phyloP scores from a whole-genome alignment of 2,329 filamentous ascomycete species.

The Balansia obtecta region DNA sequence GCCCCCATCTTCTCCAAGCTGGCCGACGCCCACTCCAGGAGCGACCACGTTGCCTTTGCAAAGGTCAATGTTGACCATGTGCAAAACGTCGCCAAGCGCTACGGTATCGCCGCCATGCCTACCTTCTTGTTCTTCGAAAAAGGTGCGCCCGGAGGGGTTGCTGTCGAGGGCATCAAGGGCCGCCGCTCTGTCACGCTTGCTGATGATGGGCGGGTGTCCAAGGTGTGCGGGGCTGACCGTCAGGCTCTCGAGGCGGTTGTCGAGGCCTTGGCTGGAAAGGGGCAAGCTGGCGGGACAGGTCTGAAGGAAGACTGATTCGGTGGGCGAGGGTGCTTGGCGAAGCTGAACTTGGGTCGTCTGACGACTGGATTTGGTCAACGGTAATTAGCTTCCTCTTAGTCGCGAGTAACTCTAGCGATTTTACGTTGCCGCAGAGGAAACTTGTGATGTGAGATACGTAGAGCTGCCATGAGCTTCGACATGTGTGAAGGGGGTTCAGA shows the following conservation, averaged over 20 bases:
- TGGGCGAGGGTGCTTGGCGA: neutral
- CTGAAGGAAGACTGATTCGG: neutral
- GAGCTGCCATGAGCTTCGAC: too few species aligned
- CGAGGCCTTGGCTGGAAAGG: constrained; percentile 11
- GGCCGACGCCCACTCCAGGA: constrained; percentile 11
- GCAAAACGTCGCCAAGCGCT: constrained; percentile 42
- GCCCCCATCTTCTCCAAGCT: constrained; percentile 40
- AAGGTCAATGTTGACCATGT: constrained; percentile 13
- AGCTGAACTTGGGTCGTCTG: neutral
- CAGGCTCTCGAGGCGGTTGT: constrained; percentile 16
- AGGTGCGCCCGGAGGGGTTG: constrained; percentile 35
- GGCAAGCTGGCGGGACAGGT: neutral
- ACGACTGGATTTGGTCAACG: neutral
- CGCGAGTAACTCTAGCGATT: too few species aligned
- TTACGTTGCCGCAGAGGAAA: too few species aligned
- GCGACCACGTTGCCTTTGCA: constrained; percentile 11
- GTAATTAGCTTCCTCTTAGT: too few species aligned
- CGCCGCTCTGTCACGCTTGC: constrained; percentile 13
- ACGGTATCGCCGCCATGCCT: constrained; percentile 82
- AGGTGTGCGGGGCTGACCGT: constrained; percentile 18
- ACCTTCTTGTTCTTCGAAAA: constrained; percentile 83
- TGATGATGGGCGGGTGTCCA: constrained; percentile 17
- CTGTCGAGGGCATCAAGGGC: constrained; percentile 15
- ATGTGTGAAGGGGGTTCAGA: too few species aligned
- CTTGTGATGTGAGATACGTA: too few species aligned